phyloP scores from a whole-genome alignment of 495 filamentous ascomycete genomes.

The Hypoxylon perforatum region DNA sequence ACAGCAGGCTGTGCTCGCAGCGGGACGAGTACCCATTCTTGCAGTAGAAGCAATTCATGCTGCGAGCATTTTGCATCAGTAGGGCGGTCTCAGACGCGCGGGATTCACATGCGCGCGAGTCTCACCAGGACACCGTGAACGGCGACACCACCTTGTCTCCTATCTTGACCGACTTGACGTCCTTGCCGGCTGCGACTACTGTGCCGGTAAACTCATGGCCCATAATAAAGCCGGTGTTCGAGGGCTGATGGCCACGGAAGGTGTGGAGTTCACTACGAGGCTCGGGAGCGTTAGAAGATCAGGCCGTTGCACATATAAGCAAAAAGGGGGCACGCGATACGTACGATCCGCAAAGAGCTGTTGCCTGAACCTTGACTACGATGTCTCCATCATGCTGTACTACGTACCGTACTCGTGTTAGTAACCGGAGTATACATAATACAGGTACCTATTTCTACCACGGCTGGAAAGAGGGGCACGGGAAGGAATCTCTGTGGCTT shows the following conservation, averaged over 20 bases:
- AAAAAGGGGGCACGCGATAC: slow-evolving; percentile 44
- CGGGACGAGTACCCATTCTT: slow-evolving; percentile 81
- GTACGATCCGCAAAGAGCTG: slow-evolving; percentile 91
- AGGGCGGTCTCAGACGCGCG: slow-evolving; percentile 6
- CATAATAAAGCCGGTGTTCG: slow-evolving; percentile 61
- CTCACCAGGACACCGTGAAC: slow-evolving; percentile 89
- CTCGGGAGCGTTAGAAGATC: slow-evolving; percentile 5
- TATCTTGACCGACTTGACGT: slow-evolving; percentile 73
- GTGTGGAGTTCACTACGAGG: slow-evolving; percentile 82
- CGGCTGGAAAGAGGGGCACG: background rate
- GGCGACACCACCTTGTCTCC: slow-evolving; percentile 86
- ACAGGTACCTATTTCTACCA: background rate
- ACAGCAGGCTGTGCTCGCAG: slow-evolving; percentile 78
- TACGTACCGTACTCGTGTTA: slow-evolving; percentile 49
- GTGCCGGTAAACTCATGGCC: slow-evolving; percentile 87
- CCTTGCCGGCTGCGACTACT: slow-evolving; percentile 73
- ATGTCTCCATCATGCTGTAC: slow-evolving; percentile 80
- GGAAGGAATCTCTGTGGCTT: background rate
- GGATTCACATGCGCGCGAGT: slow-evolving; percentile 17
- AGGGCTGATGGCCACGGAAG: slow-evolving; percentile 83
- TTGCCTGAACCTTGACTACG: slow-evolving; percentile 85
- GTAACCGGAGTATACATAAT: slow-evolving; percentile 1
- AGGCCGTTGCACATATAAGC: slow-evolving; percentile 14
- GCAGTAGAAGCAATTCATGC: slow-evolving; percentile 92
- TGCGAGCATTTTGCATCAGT: slow-evolving; percentile 48